phyloP scores from a whole-genome alignment of 164 flowering plant genomes.

The Euptelea pleiosperma region DNA sequence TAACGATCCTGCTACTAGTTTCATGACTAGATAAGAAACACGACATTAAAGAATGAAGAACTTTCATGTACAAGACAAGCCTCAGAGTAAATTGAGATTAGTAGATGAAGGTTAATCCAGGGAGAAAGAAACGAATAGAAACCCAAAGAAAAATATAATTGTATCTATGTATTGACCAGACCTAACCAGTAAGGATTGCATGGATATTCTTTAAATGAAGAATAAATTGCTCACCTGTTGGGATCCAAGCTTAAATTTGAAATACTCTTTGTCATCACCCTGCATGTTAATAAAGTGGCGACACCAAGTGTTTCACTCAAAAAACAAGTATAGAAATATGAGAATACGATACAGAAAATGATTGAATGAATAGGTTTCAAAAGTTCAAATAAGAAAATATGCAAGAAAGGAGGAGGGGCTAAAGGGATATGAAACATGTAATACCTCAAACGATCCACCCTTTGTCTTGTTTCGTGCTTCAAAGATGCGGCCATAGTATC shows the following conservation, averaged over 20 bases:
- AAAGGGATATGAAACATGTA: conserved; percentile 5
- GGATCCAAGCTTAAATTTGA: conserved; percentile 79
- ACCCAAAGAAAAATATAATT: too few relatives aligned
- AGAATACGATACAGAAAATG: background rate
- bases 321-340: background rate
- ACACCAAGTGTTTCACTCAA: background rate
- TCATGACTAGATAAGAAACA: background rate
- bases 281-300: conserved; percentile 23
- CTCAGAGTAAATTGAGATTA: background rate
- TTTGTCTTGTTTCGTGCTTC: conserved; percentile 99
- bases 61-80: too few relatives aligned
- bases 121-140: too few relatives aligned
- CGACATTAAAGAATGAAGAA: too few relatives aligned
- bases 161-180: too few relatives aligned
- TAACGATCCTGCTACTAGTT: too few relatives aligned
- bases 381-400: background rate
- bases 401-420: background rate
- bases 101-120: background rate
- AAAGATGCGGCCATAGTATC: conserved; percentile 96
- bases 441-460: conserved; percentile 95
- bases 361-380: background rate
- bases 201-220: too few relatives aligned
- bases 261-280: conserved; percentile 91
- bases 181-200: too few relatives aligned
- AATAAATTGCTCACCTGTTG: conserved; percentile 48